phyloP scores from a whole-genome alignment of 805 yeast genomes.

The Phaffomyces thermotolerans region DNA sequence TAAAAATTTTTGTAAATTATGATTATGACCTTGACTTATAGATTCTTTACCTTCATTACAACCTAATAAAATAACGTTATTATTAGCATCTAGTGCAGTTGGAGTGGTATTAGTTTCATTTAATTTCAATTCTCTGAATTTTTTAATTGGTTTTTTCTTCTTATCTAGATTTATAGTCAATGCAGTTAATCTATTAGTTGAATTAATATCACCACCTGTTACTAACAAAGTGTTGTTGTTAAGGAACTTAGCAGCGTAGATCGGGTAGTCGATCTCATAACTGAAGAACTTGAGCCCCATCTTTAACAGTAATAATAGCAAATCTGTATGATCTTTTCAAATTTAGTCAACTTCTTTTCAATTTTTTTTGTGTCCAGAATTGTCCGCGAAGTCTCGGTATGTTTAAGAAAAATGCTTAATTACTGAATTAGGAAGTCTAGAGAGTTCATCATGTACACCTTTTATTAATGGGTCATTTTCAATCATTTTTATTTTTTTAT shows the following conservation, averaged over 20 bases:
- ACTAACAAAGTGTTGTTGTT: conserved; percentile 57
- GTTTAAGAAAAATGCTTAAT: too few relatives aligned
- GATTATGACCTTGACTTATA: conserved; percentile 48
- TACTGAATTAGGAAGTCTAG: conserved; percentile 2
- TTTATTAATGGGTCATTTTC: too few relatives aligned
- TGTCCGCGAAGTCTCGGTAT: neutral
- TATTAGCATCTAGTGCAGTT: conserved; percentile 60
- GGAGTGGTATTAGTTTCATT: conserved; percentile 77
- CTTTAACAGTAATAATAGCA: too few relatives aligned
- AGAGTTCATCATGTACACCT: too few relatives aligned
- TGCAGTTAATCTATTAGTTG: conserved; percentile 67
- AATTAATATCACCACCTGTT: conserved; percentile 70
- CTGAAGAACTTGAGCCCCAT: conserved; percentile 13
- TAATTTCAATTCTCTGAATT: conserved; percentile 59
- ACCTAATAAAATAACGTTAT: conserved; percentile 57
- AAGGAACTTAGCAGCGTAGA: conserved; percentile 71
- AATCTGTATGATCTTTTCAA: too few relatives aligned
- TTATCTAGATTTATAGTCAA: conserved; percentile 52
- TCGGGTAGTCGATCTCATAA: conserved; percentile 56
- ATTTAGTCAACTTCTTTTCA: too few relatives aligned
- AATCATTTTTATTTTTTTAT: too few relatives aligned
- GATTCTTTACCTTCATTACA: conserved; percentile 64
- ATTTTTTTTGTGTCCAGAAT: neutral
- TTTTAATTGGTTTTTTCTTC: conserved; percentile 43
- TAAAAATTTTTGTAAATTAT: conserved; percentile 66